Evolutionary conservation across 2,329 filamentous ascomycete genomes (phyloP).

Genomic region (Pyrenochaeta sp.): DNA sequence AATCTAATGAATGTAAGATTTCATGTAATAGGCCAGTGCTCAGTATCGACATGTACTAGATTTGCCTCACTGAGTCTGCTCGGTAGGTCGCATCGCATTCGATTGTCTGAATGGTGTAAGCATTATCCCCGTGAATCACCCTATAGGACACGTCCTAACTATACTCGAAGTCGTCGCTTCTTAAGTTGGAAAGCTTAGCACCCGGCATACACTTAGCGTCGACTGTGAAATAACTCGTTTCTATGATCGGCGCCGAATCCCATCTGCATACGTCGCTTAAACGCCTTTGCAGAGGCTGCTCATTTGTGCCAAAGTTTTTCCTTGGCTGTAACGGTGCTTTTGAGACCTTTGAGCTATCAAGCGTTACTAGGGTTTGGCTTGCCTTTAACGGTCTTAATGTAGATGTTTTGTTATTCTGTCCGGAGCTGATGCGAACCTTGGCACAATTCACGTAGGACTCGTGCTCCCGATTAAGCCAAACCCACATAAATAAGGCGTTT

Average conservation of each 20-base stretch:
- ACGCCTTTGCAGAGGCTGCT: conserved; percentile 23
- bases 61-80: no score
- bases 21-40: no score
- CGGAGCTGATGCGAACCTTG: conserved; percentile 51
- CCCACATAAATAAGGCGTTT: conserved; percentile 54
- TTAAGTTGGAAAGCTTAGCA: background rate
- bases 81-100: no score
- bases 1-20: no score
- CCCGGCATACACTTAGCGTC: conserved; percentile 45
- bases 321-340: background rate
- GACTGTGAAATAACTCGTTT: conserved; percentile 45
- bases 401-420: no score
- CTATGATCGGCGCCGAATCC: conserved; percentile 47
- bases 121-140: no score
- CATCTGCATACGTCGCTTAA: conserved; percentile 36
- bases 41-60: no score
- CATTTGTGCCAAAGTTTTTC: background rate
- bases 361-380: no score
- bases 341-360: no score
- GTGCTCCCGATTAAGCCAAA: conserved; percentile 58
- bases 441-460: conserved; percentile 57
- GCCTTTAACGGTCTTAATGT: no score
- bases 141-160: conserved; percentile 41
- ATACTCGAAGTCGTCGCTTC: conserved; percentile 40
- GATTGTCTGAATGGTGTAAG: no score